phyloP scores from a whole-genome alignment of 768 basidiomycete species.

The Harrya chromipes region DNA sequence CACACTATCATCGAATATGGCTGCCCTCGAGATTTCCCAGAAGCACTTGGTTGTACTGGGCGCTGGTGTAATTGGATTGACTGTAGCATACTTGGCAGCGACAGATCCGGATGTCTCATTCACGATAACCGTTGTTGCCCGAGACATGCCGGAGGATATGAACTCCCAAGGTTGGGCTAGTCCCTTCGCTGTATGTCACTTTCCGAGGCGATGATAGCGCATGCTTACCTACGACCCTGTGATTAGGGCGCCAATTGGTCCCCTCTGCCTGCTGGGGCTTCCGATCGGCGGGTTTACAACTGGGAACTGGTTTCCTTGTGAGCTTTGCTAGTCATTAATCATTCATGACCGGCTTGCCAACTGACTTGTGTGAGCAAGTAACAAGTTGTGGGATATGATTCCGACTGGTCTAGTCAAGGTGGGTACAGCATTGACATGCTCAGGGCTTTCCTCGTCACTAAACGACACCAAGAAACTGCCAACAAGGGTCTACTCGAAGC shows the following conservation, averaged over 20 bases:
- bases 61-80: constrained; percentile 39
- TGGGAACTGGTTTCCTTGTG: constrained; percentile 46
- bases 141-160: constrained; percentile 36
- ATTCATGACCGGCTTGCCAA: background rate
- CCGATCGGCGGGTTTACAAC: constrained; percentile 30
- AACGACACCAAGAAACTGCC: constrained; percentile 36
- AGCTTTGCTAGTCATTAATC: constrained; percentile 9
- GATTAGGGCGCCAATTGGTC: constrained; percentile 47
- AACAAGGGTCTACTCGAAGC: constrained; percentile 31
- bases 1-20: constrained; percentile 8
- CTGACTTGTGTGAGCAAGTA: constrained; percentile 25
- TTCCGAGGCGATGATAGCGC: background rate
- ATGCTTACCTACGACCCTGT: background rate
- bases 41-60: constrained; percentile 33
- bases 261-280: constrained; percentile 36
- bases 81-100: constrained; percentile 33
- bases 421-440: background rate
- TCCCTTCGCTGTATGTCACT: constrained; percentile 45
- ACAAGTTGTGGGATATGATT: constrained; percentile 48
- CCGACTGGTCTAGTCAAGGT: constrained; percentile 42
- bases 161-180: constrained; percentile 46
- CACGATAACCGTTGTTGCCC: constrained; percentile 31
- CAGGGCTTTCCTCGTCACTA: background rate
- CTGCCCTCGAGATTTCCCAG: constrained; percentile 2
- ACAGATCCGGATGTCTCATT: constrained; percentile 19